These are phyloP conservation scores for Saccharomycopsis olivae DNA, from an alignment of 805 yeast genomes.

Conservation along the genomic window DNA sequence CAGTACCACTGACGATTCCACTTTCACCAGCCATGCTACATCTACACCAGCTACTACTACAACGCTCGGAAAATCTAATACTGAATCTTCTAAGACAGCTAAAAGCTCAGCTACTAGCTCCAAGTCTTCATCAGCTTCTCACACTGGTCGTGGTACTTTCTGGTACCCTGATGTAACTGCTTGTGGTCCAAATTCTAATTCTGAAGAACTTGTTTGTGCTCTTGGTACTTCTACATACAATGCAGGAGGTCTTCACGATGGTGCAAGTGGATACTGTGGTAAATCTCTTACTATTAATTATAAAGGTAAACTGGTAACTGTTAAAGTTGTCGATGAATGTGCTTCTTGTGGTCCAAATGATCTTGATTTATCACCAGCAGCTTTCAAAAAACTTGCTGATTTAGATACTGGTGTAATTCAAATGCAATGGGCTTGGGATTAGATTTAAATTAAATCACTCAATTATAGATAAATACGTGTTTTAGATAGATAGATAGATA, in stretches of 20 bases:
- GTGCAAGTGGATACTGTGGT: conserved; percentile 40
- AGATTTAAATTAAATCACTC: too few species aligned
- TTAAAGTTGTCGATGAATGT: conserved; percentile 48
- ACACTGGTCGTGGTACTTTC: conserved; percentile 34
- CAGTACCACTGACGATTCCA: too few species aligned
- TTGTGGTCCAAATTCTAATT: conserved; percentile 39
- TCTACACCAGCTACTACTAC: too few species aligned
- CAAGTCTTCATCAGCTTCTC: conserved; percentile 17
- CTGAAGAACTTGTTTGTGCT: conserved; percentile 43
- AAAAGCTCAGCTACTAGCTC: conserved; percentile 20
- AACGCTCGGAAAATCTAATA: too few species aligned
- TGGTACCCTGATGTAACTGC: conserved; percentile 36
- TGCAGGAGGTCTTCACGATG: conserved; percentile 28
- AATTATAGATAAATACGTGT: too few species aligned
- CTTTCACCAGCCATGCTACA: too few species aligned
- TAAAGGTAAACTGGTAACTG: conserved; percentile 42
- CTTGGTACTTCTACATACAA: conserved; percentile 35
- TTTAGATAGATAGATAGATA: too few species aligned
- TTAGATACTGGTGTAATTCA: conserved; percentile 41
- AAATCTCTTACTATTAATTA: conserved; percentile 36
- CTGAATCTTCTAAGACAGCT: too few species aligned
- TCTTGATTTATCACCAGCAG: conserved; percentile 53
- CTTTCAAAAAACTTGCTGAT: conserved; percentile 42
- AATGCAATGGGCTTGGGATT: conserved; percentile 35
- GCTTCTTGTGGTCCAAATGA: conserved; percentile 40